phyloP scores from a whole-genome alignment of 441 rosid species.

The Pelargonium australe region DNA sequence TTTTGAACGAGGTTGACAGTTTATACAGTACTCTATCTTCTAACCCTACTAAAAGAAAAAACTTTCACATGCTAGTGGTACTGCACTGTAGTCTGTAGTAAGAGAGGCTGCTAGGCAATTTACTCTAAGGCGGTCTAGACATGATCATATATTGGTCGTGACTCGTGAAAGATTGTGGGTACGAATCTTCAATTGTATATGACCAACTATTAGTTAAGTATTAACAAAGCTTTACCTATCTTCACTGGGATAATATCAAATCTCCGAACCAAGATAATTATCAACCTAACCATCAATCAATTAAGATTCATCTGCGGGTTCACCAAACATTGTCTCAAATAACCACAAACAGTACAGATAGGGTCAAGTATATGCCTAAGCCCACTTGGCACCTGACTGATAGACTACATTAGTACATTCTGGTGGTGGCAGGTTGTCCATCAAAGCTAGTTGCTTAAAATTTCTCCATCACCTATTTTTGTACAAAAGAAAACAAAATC shows the following conservation, averaged over 20 bases:
- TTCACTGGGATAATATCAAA: background rate
- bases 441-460: background rate
- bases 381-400: background rate
- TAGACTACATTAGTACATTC: background rate
- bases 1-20: conserved; percentile 64
- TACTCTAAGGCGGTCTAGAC: background rate
- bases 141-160: no score
- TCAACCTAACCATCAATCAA: background rate
- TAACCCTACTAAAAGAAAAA: background rate
- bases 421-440: background rate
- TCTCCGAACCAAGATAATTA: background rate
- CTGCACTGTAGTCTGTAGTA: no score
- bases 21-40: conserved; percentile 32
- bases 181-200: no score
- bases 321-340: no score
- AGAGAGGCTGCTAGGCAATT: background rate
- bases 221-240: background rate
- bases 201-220: background rate
- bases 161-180: no score
- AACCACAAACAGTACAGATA: background rate
- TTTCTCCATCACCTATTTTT: background rate
- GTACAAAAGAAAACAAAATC: conserved; percentile 5
- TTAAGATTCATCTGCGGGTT: background rate
- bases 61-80: background rate
- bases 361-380: conserved; percentile 2